phyloP scores from a whole-genome alignment of 345 rosid genomes.

The Jatropha curcas region DNA sequence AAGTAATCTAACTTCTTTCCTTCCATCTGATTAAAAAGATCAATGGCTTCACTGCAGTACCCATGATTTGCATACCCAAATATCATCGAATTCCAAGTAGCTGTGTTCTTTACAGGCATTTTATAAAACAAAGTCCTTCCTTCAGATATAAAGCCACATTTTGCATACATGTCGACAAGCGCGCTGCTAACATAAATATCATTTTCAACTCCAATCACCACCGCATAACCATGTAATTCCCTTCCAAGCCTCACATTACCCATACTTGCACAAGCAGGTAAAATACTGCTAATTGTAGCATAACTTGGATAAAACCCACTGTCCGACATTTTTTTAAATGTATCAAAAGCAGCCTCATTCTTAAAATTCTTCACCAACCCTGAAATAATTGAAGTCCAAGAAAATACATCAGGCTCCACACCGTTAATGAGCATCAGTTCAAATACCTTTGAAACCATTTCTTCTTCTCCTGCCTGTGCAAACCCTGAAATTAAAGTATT shows the following conservation, averaged over 20 bases:
- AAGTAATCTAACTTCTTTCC: slow-evolving; percentile 62
- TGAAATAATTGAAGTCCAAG: slow-evolving; percentile 82
- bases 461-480: slow-evolving; percentile 53
- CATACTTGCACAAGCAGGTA: slow-evolving; percentile 65
- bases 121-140: slow-evolving; percentile 57
- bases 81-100: slow-evolving; percentile 88
- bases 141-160: slow-evolving; percentile 63
- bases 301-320: slow-evolving; percentile 52
- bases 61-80: slow-evolving; percentile 86
- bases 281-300: slow-evolving; percentile 64
- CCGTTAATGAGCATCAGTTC: slow-evolving; percentile 50
- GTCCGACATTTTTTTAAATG: slow-evolving; percentile 61
- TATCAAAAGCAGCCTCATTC: slow-evolving; percentile 51
- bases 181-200: slow-evolving; percentile 68
- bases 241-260: slow-evolving; percentile 54
- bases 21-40: slow-evolving; percentile 57
- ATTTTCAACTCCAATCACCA: slow-evolving; percentile 59
- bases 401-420: slow-evolving; percentile 64
- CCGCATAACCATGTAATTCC: slow-evolving; percentile 70
- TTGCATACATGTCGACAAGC: slow-evolving; percentile 83
- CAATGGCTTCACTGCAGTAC: slow-evolving; percentile 57
- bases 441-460: slow-evolving; percentile 45
- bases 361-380: slow-evolving; percentile 68
- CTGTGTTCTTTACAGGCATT: slow-evolving; percentile 51
- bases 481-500: slow-evolving; percentile 65